These are phyloP conservation scores for Vigna trinervia DNA, from an alignment of 306 rosid genomes.

Conservation along the genomic window DNA sequence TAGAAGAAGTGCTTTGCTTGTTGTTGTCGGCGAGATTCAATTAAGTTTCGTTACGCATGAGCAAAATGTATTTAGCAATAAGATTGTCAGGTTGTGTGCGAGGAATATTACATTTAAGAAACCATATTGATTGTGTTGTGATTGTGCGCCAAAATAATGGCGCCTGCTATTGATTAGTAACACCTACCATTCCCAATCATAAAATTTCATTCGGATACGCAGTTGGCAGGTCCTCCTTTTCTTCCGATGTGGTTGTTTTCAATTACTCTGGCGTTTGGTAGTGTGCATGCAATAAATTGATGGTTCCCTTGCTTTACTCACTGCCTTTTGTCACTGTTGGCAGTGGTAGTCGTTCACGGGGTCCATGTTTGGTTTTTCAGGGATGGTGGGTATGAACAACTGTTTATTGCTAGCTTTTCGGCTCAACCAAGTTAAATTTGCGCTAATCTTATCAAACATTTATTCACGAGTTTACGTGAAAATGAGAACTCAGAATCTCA, in stretches of 20 bases:
- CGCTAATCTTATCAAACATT: conserved; percentile 31
- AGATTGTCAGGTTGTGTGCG: conserved; percentile 4
- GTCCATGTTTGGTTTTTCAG: conserved; percentile 27
- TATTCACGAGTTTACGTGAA: neutral
- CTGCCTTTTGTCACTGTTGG: conserved; percentile 17
- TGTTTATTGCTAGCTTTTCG: neutral
- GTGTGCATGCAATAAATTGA: conserved; percentile 42
- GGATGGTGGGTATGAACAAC: conserved; percentile 29
- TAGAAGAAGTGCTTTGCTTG: conserved; percentile 23
- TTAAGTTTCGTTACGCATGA: neutral
- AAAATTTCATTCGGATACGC: conserved; percentile 28
- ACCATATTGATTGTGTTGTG: neutral
- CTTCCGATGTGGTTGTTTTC: conserved; percentile 40
- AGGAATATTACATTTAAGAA: conserved; percentile 38
- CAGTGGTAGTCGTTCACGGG: conserved; percentile 21
- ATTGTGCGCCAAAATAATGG: conserved; percentile 44
- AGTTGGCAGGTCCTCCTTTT: conserved; percentile 45
- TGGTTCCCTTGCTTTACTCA: conserved; percentile 23
- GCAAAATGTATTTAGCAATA: neutral
- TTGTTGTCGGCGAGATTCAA: neutral
- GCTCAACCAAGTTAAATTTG: neutral
- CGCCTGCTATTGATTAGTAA: conserved; percentile 18
- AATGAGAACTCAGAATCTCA: neutral
- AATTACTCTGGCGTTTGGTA: conserved; percentile 38
- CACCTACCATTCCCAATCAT: conserved; percentile 43